These are phyloP conservation scores for Neophaeococcomyces aloes DNA, from an alignment of 2,329 filamentous ascomycete species.

Conservation along the genomic window DNA sequence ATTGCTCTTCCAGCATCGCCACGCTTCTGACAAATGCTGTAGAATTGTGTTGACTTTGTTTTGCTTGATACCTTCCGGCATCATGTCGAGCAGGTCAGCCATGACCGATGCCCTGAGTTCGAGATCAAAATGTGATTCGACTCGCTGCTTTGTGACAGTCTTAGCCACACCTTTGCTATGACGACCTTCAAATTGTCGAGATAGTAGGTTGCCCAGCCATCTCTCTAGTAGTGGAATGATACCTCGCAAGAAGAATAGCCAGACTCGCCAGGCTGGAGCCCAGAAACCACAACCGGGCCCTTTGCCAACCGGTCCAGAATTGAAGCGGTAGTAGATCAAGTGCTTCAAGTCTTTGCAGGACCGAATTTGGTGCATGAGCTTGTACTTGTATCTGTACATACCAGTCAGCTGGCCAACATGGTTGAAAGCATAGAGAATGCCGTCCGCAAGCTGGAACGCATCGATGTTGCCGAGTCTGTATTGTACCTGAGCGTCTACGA, in stretches of 20 bases:
- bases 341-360: slow-evolving; percentile 99
- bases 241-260: slow-evolving; percentile 98
- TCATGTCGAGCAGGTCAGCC: slow-evolving; percentile 99
- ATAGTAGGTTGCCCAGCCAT: slow-evolving; percentile 94
- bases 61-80: slow-evolving; percentile 98
- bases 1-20: slow-evolving; percentile 99
- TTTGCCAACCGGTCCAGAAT: slow-evolving; percentile 91
- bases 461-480: slow-evolving; percentile 97
- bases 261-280: slow-evolving; percentile 96
- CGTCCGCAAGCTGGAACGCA: slow-evolving; percentile 95
- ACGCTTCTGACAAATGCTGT: slow-evolving; percentile 93
- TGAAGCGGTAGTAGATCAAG: slow-evolving; percentile 97
- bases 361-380: slow-evolving; percentile 98
- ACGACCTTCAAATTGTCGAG: slow-evolving; percentile 93
- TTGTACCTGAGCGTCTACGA: slow-evolving; percentile 96
- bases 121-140: slow-evolving; percentile 95
- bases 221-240: slow-evolving; percentile 93
- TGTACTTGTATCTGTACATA: slow-evolving; percentile 99
- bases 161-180: slow-evolving; percentile 99
- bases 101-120: slow-evolving; percentile 96
- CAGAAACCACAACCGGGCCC: slow-evolving; percentile 97
- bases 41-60: slow-evolving; percentile 98
- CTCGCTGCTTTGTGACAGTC: slow-evolving; percentile 97
- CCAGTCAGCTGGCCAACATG: slow-evolving; percentile 96
- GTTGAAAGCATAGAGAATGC: slow-evolving; percentile 98